Evolutionary conservation across 768 basidiomycete species (phyloP), one percentile per base, ranked within the genome.

Genomic region (Tricholoma matsutake): DNA sequence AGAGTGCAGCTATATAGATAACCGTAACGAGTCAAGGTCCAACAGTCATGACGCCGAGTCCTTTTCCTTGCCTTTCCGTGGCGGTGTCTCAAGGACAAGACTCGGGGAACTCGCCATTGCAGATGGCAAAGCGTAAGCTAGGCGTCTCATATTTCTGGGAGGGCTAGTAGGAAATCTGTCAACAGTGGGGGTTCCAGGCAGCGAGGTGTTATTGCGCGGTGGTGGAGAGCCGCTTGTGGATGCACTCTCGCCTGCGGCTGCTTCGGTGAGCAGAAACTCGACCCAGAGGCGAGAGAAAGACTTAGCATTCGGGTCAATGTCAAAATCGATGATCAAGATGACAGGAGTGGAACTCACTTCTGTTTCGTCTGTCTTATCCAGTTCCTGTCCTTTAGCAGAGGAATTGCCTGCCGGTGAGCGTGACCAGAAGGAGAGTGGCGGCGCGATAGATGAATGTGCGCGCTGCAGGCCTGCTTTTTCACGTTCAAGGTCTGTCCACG

Each of bases 231-330:
- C 43, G 49, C n/a, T 14, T 57, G 65, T 57, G 28, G 70, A 61
- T 8, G 71, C 66, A 2, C 74, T 67, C 54, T 78, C 75, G 14
- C 81, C 81, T 6, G 79, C 65, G 1, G 83, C 80, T 0, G 95
- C 89, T 77, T 99, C 96, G 22, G 94, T 96, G 63, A 99, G 87
- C 3, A 99, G 83, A 71, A 96, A 99, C 73, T 99, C 97, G 52
- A 99, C 96, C 89, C 95, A 99, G 10, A 98, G 83, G 52, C 95
- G 91, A 39, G 94, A 96, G 77, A 99, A 99, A 0, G 94, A 96
- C 96, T 98, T 65, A 41, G n/a, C 32, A 29, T 49, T 13, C 5
- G n/a, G 28, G 57, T n/a, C 20, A 45, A 32, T 3, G 22, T 53
- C 14, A 47, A 43, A 51, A 29, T 3, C n/a, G 29, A n/a, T 9